Conservation (phyloP, 177 flowering plant genomes). For the Vitis hybrid region DNA sequence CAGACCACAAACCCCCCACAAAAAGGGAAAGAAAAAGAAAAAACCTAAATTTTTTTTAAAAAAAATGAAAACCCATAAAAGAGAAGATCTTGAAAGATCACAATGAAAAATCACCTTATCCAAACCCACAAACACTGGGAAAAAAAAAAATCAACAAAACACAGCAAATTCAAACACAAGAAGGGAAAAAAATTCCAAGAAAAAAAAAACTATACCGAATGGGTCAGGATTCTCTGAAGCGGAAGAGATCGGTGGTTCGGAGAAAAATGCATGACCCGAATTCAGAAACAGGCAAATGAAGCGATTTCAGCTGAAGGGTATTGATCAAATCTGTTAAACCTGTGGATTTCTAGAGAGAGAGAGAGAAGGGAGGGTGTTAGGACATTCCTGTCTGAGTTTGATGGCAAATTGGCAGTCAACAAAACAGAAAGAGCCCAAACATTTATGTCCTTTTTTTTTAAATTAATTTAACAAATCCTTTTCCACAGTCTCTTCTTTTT, state of each 20-base stretch:
- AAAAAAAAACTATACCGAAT: background rate
- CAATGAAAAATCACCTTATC: background rate
- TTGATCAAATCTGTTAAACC: too few relatives aligned
- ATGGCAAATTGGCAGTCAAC: constrained; percentile 9
- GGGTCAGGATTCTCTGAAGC: background rate
- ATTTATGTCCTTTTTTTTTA: background rate
- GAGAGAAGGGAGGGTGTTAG: background rate
- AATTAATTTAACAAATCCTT: background rate
- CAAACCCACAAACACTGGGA: background rate
- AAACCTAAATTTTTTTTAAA: background rate
- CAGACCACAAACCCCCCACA: background rate
- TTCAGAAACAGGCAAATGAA: background rate
- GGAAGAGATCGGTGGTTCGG: background rate
- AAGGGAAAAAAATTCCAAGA: background rate
- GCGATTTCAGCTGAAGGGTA: background rate
- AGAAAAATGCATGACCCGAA: background rate
- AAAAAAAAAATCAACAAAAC: background rate
- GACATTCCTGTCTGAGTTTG: background rate
- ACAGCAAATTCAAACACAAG: background rate
- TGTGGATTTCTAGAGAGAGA: background rate
- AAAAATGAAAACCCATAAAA: background rate
- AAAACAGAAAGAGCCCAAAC: constrained; percentile 15
- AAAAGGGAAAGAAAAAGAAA: background rate
- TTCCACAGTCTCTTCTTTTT: constrained; percentile 22
- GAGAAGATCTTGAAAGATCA: background rate